These are phyloP conservation scores for Colletotrichum euphorbiae DNA, from an alignment of 2,329 filamentous ascomycete genomes.

Conservation along the genomic window DNA sequence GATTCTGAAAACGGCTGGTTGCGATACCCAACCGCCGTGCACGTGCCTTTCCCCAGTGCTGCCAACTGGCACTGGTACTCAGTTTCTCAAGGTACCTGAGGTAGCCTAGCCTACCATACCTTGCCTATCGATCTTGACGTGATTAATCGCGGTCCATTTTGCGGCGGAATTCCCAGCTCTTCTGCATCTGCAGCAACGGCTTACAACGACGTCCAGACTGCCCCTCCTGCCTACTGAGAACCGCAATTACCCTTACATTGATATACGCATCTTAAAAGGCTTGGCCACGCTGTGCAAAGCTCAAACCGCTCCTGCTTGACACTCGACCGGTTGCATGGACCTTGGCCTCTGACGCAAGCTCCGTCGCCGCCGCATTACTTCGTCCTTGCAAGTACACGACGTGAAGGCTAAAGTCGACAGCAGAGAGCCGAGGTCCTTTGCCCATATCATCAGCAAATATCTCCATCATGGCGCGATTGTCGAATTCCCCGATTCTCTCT, in stretches of 20 bases:
- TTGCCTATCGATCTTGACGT: slow-evolving; percentile 17
- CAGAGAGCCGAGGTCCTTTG: slow-evolving; percentile 23
- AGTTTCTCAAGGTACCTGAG: too few species aligned
- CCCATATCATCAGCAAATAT: background rate
- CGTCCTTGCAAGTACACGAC: slow-evolving; percentile 28
- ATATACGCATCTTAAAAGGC: background rate
- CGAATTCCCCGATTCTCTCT: slow-evolving; percentile 64
- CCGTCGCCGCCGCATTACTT: slow-evolving; percentile 27
- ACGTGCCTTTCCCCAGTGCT: slow-evolving; percentile 36
- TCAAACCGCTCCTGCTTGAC: slow-evolving; percentile 24
- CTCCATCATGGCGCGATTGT: slow-evolving; percentile 63
- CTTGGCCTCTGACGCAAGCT: slow-evolving; percentile 37
- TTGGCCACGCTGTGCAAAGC: slow-evolving; percentile 11
- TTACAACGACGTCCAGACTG: background rate
- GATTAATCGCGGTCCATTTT: slow-evolving; percentile 23
- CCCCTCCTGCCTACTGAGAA: background rate
- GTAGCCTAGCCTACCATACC: slow-evolving; percentile 6
- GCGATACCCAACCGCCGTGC: slow-evolving; percentile 21
- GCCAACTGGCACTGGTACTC: slow-evolving; percentile 14
- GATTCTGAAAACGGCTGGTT: slow-evolving; percentile 35
- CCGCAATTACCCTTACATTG: background rate
- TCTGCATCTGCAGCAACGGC: slow-evolving; percentile 5
- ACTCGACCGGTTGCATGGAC: slow-evolving; percentile 36
- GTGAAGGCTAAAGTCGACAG: slow-evolving; percentile 26
- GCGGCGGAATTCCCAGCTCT: slow-evolving; percentile 17